Evolutionary conservation across 2,329 filamentous ascomycete genomes (phyloP).

Genomic region (Helminthosporium solani): DNA sequence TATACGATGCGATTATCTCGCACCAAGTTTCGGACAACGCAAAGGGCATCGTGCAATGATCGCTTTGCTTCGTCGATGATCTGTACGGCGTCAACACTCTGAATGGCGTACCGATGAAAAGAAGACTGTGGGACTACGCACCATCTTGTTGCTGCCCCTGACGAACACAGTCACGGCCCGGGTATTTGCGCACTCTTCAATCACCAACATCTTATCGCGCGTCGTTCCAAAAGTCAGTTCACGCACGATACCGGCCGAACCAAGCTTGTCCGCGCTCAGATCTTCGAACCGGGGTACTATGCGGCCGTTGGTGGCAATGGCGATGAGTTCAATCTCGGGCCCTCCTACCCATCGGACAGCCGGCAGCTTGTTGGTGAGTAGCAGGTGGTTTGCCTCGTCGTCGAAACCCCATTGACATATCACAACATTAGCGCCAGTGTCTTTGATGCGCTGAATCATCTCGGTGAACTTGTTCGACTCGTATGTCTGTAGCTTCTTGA

Average conservation of each 20-base stretch:
- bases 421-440: slow-evolving; percentile 91
- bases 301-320: slow-evolving; percentile 95
- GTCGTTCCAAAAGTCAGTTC: slow-evolving; percentile 98
- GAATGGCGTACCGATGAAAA: not conserved
- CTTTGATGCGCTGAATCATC: slow-evolving; percentile 99
- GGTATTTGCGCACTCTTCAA: slow-evolving; percentile 98
- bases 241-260: slow-evolving; percentile 81
- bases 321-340: slow-evolving; percentile 96
- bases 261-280: slow-evolving; percentile 85
- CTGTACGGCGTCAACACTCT: slow-evolving; percentile 46
- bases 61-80: slow-evolving; percentile 99
- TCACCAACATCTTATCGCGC: slow-evolving; percentile 98
- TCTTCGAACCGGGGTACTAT: slow-evolving; percentile 98
- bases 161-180: slow-evolving; percentile 95
- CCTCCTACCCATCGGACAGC: slow-evolving; percentile 98
- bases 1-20: slow-evolving; percentile 97
- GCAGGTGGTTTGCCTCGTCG: slow-evolving; percentile 95
- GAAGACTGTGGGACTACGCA: slow-evolving; percentile 48
- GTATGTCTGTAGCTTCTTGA: slow-evolving; percentile 95
- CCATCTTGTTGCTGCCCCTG: slow-evolving; percentile 99
- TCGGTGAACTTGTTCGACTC: slow-evolving; percentile 95
- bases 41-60: slow-evolving; percentile 94
- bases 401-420: slow-evolving; percentile 99
- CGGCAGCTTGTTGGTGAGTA: slow-evolving; percentile 93
- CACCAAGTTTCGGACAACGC: slow-evolving; percentile 95